Evolutionary conservation across 2,329 filamentous ascomycete species (phyloP), one percentile per base, ranked within the genome.

Genomic region (Xylariaceae sp.): DNA sequence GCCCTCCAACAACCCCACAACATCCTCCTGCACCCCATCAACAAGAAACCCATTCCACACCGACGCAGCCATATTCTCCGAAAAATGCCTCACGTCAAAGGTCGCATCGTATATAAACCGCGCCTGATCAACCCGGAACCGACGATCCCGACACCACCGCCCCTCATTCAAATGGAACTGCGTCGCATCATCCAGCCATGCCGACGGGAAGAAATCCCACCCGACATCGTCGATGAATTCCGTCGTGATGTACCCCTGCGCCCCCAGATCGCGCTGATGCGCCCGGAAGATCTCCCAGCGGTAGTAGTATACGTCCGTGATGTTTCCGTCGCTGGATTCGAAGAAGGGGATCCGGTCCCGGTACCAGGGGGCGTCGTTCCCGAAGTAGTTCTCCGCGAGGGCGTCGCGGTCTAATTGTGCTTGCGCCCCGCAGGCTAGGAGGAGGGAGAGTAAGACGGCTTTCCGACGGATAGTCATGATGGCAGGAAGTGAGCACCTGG

Each of bases 281-380:
- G 60, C 53, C 4, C 60, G 51, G 42, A 62, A 62, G 4, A 62
- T 54, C 15, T 62, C 52, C 60, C 57, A 62, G 45, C 60, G 56
- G 45, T 62, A 62, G 7, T 62, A 62, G 18, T 62, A 62, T 51
- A 62, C 60, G 17, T 62, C 60, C 5, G 54, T 59, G 30, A 62
- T 59, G 13, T 50, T 51, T 13, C 39, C 13, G 15, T 62, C 57
- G 37, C 60, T 62, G 13, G 51, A 17, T 49, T 62, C 60, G 42
- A 62, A 57, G 54, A 62, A 62, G n/a, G 60, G 60, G 9, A 62
- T 62, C 15, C 60, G 51, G 34, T 59, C 57, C 51, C 39, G 37
- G 48, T 62, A 62, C 60, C 60, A 62, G 4, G 57, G 57, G 1
- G 60, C 60, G n/a, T 62, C 60, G 7, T 62, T 62, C 9, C 51